These are phyloP conservation scores for Stenocarpella maydis DNA, from an alignment of 2,329 filamentous ascomycete genomes.

Conservation along the genomic window DNA sequence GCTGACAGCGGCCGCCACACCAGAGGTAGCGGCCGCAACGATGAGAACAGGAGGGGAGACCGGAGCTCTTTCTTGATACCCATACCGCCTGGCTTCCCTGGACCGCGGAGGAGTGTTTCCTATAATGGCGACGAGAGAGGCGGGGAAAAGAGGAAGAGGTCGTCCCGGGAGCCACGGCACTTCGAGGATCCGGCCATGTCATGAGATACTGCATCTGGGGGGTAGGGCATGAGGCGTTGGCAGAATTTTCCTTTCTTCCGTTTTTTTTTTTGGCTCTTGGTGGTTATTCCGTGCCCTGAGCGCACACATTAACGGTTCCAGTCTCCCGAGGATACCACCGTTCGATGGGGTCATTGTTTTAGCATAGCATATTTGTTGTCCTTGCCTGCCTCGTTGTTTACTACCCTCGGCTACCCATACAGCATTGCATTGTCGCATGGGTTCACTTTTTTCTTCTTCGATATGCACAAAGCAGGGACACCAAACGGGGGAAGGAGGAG, in stretches of 20 bases:
- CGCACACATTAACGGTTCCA: neutral
- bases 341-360: neutral
- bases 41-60: neutral
- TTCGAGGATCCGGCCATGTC: conserved; percentile 6
- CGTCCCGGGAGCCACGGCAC: neutral
- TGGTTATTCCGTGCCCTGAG: neutral
- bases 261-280: neutral
- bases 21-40: neutral
- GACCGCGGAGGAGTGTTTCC: conserved; percentile 14
- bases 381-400: neutral
- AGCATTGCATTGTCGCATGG: conserved; percentile 15
- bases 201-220: conserved; percentile 6
- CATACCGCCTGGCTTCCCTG: conserved; percentile 29
- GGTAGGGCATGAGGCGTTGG: neutral
- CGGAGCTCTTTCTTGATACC: conserved; percentile 32
- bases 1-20: too few species aligned
- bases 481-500: neutral
- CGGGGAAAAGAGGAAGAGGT: conserved; percentile 22
- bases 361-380: conserved; percentile 21
- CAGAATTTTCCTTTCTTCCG: too few species aligned
- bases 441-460: neutral
- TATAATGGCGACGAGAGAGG: conserved; percentile 20
- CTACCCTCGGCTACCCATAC: neutral
- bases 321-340: neutral
- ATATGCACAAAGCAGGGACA: neutral